Evolutionary conservation across 371 early-diverging fungal genomes (phyloP).

Genomic region (Apophysomyces trapeziformis): DNA sequence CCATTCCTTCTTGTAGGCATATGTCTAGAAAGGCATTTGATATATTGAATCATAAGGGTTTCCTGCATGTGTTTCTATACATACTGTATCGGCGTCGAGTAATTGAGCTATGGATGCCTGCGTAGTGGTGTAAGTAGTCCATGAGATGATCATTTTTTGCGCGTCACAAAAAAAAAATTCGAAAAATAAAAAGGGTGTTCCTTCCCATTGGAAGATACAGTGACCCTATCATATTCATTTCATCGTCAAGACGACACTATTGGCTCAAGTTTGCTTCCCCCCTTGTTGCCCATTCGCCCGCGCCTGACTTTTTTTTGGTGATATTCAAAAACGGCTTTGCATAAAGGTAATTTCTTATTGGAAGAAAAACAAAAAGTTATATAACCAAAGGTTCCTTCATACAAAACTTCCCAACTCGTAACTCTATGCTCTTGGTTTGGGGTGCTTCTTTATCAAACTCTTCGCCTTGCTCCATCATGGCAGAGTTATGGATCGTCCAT

Average conservation of each 20-base stretch:
- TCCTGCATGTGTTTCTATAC: no score
- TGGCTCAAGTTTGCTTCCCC: constrained; percentile 12
- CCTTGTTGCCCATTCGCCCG: constrained; percentile 10
- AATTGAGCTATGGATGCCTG: neutral
- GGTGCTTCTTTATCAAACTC: no score
- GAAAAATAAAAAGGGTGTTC: constrained; percentile 4
- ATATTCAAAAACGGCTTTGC: constrained; percentile 12
- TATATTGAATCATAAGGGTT: neutral
- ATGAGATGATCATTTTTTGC: neutral
- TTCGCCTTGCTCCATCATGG: neutral
- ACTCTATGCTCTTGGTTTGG: no score
- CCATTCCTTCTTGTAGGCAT: neutral
- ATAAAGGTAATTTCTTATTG: constrained; percentile 12
- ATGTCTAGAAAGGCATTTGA: neutral
- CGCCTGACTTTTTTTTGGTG: constrained; percentile 9
- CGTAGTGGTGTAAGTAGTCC: neutral
- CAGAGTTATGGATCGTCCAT: constrained; percentile 3
- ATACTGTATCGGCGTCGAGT: neutral
- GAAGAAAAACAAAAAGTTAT: neutral
- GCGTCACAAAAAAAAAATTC: constrained; percentile 10
- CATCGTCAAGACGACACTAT: constrained; percentile 16
- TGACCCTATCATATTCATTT: constrained; percentile 20
- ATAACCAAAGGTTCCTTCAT: no score
- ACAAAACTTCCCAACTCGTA: no score
- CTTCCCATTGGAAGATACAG: constrained; percentile 15